phyloP scores from a whole-genome alignment of 306 rosid species.

The Biancaea sappan region DNA sequence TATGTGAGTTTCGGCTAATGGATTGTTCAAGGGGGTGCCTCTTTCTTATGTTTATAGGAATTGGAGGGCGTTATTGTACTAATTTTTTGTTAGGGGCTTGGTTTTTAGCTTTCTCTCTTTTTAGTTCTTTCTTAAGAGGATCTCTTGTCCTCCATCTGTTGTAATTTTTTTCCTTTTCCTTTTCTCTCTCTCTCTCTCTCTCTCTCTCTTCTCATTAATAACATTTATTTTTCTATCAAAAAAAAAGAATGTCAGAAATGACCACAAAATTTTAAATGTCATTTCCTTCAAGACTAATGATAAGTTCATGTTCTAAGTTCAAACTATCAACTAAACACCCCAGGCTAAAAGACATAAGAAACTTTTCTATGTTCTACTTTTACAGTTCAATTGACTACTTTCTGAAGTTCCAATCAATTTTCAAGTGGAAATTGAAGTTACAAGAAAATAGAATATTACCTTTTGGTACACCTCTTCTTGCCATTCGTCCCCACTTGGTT shows the following conservation, averaged over 20 bases:
- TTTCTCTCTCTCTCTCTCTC: too few relatives aligned
- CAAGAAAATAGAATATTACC: constrained; percentile 49
- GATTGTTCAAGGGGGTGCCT: too few relatives aligned
- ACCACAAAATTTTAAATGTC: not conserved
- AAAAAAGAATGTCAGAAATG: constrained; percentile 4
- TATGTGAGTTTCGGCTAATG: too few relatives aligned
- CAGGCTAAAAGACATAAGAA: not conserved
- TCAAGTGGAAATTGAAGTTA: constrained; percentile 4
- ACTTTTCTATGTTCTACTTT: not conserved
- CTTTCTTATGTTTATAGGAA: too few relatives aligned
- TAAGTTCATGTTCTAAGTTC: not conserved
- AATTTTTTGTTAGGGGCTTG: too few relatives aligned
- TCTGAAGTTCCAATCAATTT: constrained; percentile 6
- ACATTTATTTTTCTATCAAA: too few relatives aligned
- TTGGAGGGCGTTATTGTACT: too few relatives aligned
- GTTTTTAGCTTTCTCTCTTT: too few relatives aligned
- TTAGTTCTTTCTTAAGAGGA: too few relatives aligned
- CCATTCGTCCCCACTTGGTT: constrained; percentile 74
- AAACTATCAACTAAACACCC: not conserved
- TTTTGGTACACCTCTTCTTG: constrained; percentile 82
- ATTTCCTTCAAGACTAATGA: constrained; percentile 10
- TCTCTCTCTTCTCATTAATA: too few relatives aligned
- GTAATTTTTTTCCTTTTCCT: too few relatives aligned
- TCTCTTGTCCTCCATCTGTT: too few relatives aligned
- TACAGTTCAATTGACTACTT: not conserved